Percentiles rank a stretch among this genome's conserved stretches.
These are phyloP conservation scores for Pisolithus orientalis DNA, from an alignment of 768 basidiomycete genomes.

Conservation along the genomic window DNA sequence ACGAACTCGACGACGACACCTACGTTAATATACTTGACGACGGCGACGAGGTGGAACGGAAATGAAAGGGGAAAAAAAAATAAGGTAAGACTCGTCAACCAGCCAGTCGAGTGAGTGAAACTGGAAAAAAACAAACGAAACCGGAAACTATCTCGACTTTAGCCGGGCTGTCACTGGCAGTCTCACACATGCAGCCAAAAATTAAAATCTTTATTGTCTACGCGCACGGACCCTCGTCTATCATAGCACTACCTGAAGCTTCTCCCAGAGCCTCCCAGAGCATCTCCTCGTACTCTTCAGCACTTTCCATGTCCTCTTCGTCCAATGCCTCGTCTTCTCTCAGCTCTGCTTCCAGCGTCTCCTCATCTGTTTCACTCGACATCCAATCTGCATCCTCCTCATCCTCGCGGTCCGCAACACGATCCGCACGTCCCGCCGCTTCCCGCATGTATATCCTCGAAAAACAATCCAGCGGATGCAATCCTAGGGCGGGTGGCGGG, in stretches of 20 bases:
- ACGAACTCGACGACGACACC: slow-evolving; percentile 5
- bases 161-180: slow-evolving; percentile 1
- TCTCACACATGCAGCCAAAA: too few relatives aligned
- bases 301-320: slow-evolving; percentile 26
- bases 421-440: slow-evolving; percentile 10
- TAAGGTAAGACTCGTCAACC: slow-evolving; percentile 13
- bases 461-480: slow-evolving; percentile 9
- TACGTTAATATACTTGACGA: slow-evolving; percentile 17
- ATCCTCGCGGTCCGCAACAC: slow-evolving; percentile 11
- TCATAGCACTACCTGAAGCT: slow-evolving; percentile 1
- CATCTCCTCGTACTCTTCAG: slow-evolving; percentile 31
- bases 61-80: neutral
- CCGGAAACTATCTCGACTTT: slow-evolving; percentile 8
- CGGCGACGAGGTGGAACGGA: neutral
- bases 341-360: slow-evolving; percentile 33
- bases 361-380: slow-evolving; percentile 31
- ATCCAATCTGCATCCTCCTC: slow-evolving; percentile 22
- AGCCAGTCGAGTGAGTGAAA: slow-evolving; percentile 10
- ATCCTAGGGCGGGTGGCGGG: slow-evolving; percentile 17
- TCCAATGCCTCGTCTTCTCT: slow-evolving; percentile 39
- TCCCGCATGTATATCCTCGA: slow-evolving; percentile 20
- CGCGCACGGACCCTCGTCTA: slow-evolving; percentile 24
- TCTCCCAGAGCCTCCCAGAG: slow-evolving; percentile 37
- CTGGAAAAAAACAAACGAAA: slow-evolving; percentile 12
- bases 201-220: too few relatives aligned